phyloP scores from a whole-genome alignment of 2,329 filamentous ascomycete genomes.

The Ilyonectria destructans region DNA sequence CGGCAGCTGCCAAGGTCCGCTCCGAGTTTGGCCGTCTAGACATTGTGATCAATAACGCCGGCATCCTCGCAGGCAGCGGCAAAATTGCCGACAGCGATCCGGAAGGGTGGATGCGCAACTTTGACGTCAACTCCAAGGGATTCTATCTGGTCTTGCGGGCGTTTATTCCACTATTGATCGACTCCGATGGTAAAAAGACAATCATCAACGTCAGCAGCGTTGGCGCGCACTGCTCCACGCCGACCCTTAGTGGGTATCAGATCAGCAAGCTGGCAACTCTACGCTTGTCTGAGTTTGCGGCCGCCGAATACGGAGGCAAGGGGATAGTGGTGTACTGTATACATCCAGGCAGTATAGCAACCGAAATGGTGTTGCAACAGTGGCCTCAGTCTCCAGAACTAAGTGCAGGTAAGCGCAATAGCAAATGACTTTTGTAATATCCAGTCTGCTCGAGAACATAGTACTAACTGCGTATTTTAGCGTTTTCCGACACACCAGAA shows the following conservation, averaged over 20 bases:
- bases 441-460: too few relatives aligned
- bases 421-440: too few relatives aligned
- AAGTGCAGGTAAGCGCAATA: too few relatives aligned
- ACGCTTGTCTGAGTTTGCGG: constrained; percentile 65
- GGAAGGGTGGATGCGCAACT: constrained; percentile 62
- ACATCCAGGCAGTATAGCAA: constrained; percentile 58
- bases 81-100: constrained; percentile 58
- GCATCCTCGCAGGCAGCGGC: constrained; percentile 56
- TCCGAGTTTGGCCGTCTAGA: constrained; percentile 57
- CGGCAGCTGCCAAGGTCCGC: constrained; percentile 50
- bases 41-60: constrained; percentile 63
- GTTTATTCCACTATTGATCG: constrained; percentile 64
- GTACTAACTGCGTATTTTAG: constrained; percentile 4
- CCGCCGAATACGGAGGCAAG: constrained; percentile 61
- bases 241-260: constrained; percentile 61
- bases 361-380: constrained; percentile 48
- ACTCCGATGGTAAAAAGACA: constrained; percentile 53
- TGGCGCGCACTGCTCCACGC: constrained; percentile 56
- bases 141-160: constrained; percentile 61
- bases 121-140: constrained; percentile 61
- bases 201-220: constrained; percentile 65
- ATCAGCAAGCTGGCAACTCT: constrained; percentile 65
- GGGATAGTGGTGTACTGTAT: constrained; percentile 59
- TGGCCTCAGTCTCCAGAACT: too few relatives aligned
- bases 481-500: constrained; percentile 54